phyloP scores from a whole-genome alignment of 1,284 basidiomycete species.

The Ceratobasidium sp. region DNA sequence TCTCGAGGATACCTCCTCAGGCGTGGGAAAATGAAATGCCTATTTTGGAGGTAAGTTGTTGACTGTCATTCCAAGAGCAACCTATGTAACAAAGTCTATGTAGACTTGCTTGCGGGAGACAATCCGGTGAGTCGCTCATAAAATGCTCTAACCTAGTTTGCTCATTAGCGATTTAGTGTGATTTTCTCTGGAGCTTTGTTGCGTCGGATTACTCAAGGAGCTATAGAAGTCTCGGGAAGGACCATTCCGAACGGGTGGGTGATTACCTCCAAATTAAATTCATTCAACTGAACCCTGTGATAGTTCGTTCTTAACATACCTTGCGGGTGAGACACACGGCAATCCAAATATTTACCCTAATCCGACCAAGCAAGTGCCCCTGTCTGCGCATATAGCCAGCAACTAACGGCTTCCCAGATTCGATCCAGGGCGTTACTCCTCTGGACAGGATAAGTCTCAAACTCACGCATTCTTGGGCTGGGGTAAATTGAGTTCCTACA shows the following conservation, averaged over 20 bases:
- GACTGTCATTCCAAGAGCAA: not conserved
- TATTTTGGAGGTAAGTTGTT: not conserved
- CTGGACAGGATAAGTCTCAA: conserved; percentile 30
- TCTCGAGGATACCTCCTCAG: conserved; percentile 24
- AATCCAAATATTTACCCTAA: conserved; percentile 31
- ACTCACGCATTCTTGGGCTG: conserved; percentile 28
- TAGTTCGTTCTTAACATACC: conserved; percentile 26
- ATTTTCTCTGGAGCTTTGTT: conserved; percentile 1
- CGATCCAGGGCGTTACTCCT: conserved; percentile 9
- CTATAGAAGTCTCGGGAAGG: conserved; percentile 16
- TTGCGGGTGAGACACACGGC: conserved; percentile 20
- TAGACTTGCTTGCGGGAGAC: conserved; percentile 34
- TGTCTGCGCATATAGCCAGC: conserved; percentile 5
- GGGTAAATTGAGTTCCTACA: not conserved
- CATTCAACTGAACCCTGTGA: too few relatives aligned
- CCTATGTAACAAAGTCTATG: not conserved
- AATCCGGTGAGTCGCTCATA: conserved; percentile 8
- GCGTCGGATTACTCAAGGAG: conserved; percentile 8
- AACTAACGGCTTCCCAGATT: not conserved
- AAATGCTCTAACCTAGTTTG: not conserved
- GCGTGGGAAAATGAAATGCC: conserved; percentile 39
- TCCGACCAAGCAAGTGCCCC: not conserved
- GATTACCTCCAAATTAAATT: not conserved
- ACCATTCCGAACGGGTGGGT: conserved; percentile 19
- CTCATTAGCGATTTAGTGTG: not conserved